Evolutionary conservation across 2,329 filamentous ascomycete genomes (phyloP), one percentile per base, ranked within the genome.

Genomic region (Fusarium chlamydosporum): DNA sequence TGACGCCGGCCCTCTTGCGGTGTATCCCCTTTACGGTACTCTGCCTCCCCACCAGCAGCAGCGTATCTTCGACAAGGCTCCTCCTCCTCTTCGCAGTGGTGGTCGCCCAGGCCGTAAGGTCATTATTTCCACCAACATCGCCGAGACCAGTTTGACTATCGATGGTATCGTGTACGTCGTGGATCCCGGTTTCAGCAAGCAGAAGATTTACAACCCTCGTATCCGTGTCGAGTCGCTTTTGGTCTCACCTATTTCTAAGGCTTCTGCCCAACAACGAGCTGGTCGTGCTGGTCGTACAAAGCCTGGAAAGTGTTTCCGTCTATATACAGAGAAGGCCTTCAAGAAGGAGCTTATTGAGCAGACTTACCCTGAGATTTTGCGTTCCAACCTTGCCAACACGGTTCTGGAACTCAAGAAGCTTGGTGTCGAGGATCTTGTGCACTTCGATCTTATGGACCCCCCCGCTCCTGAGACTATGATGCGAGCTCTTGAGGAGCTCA

Each of bases 141-240:
- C 96, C 43, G 96, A 99, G 83, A 99, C 96, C 0, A 95, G 91
- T 75, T 88, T 99, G 80, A 99, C 96, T 46, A 99, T 99, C 65
- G 96, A 99, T 77, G 96, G 96, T 78, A 99, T 99, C 68, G 96
- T 99, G 35, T 99, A 97, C 76, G 96, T 99, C 34, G 95, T 99
- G n/a, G 96, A 99, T 76, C 95, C 96, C 3, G 96, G 96, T 35
- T 99, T 99, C 84, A 97, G 94, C 83, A 99, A 99, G 83, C 96
- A 99, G 77, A 99, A 98, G 82, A 96, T 98, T 67, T 99, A 98
- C 85, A 98, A 99, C 80, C 95, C 96, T 23, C 90, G 96, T 65
- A 96, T 97, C 74, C 90, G 96, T 79, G 94, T 99, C 69, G 96
- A 99, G 81, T 98, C 96, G 1, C 86, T 99, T 9, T 85, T 99